Evolutionary conservation across 345 rosid genomes (phyloP).

Genomic region (Brassica nigra): DNA sequence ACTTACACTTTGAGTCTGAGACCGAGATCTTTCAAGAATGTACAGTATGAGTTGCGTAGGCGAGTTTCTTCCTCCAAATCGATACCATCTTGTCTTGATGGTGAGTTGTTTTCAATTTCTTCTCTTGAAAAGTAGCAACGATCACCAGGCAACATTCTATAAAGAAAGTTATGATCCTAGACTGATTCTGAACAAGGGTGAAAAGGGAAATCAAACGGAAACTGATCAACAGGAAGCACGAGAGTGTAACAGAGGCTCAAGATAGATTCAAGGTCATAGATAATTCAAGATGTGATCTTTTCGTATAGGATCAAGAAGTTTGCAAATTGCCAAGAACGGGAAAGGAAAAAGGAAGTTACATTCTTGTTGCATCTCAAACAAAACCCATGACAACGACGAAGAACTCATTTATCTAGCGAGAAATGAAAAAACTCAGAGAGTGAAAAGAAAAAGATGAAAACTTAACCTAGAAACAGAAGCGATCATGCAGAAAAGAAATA

Average conservation of each 20-base stretch:
- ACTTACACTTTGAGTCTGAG: conserved; percentile 68
- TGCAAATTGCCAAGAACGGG: not conserved
- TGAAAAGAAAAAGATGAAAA: not conserved
- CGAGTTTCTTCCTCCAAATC: conserved; percentile 74
- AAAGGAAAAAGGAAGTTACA: not conserved
- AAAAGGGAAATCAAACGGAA: not conserved
- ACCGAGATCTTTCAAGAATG: conserved; percentile 37
- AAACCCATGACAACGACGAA: not conserved
- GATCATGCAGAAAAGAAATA: not conserved
- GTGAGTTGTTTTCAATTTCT: conserved; percentile 76
- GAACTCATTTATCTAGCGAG: not conserved
- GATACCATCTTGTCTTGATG: conserved; percentile 54
- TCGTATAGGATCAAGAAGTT: not conserved
- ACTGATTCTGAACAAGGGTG: not conserved
- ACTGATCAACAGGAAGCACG: not conserved
- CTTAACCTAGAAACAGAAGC: not conserved
- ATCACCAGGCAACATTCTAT: not conserved
- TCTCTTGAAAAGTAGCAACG: conserved; percentile 67
- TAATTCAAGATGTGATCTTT: not conserved
- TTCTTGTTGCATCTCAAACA: not conserved
- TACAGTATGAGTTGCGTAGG: conserved; percentile 67
- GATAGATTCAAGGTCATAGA: not conserved
- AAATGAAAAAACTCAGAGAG: not conserved
- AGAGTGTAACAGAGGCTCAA: not conserved
- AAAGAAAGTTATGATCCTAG: not conserved